phyloP scores from a whole-genome alignment of 352 stramenopile species.

The Discostella stelligera region DNA sequence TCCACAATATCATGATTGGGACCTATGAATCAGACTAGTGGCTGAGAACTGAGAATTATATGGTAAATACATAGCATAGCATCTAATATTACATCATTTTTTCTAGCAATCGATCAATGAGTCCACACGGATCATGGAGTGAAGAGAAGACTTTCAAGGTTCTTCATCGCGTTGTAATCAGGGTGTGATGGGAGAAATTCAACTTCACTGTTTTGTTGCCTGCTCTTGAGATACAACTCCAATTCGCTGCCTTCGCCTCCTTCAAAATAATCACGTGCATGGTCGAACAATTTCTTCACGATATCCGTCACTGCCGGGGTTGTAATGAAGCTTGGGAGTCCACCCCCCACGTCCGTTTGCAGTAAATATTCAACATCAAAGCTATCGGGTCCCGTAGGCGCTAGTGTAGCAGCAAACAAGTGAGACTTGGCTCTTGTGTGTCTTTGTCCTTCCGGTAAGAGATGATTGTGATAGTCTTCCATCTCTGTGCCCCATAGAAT shows the following conservation, averaged over 20 bases:
- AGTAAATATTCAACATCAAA: conserved; percentile 64
- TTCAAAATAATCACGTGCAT: conserved; percentile 47
- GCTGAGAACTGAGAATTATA: too few relatives aligned
- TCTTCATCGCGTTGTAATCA: conserved; percentile 31
- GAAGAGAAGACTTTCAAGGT: conserved; percentile 38
- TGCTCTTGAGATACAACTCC: conserved; percentile 33
- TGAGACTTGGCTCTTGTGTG: conserved; percentile 50
- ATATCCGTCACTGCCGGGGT: conserved; percentile 42
- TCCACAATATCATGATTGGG: neutral
- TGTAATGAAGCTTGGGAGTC: conserved; percentile 48
- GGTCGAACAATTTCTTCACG: conserved; percentile 52
- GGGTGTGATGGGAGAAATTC: neutral
- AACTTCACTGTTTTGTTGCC: conserved; percentile 17
- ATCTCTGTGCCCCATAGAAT: conserved; percentile 61
- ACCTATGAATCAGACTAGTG: too few relatives aligned
- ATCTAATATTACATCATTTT: conserved; percentile 6
- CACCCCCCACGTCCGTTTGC: conserved; percentile 56
- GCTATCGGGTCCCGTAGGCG: conserved; percentile 28
- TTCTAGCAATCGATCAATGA: conserved; percentile 6
- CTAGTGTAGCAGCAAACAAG: conserved; percentile 48
- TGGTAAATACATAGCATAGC: neutral
- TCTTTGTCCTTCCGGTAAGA: conserved; percentile 37
- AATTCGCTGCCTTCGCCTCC: conserved; percentile 41
- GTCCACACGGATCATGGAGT: conserved; percentile 28
- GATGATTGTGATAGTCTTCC: conserved; percentile 54